Conservation (phyloP, 2,329 filamentous ascomycete genomes). For the Fusarium sp. region DNA sequence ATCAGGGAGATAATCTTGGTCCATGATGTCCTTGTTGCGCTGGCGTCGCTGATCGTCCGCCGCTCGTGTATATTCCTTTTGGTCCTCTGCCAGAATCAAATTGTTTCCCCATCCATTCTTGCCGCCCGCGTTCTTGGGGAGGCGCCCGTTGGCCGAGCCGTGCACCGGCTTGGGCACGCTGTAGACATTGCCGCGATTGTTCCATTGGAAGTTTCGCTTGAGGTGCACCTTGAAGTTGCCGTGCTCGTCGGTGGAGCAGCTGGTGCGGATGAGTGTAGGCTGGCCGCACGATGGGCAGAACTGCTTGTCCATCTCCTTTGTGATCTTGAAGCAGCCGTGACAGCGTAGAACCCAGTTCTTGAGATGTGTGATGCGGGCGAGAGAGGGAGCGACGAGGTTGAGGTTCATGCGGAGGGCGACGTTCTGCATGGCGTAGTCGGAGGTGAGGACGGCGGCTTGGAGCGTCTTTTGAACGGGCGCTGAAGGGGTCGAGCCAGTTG, state of each 20-base stretch:
- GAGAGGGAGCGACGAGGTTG: constrained; percentile 81
- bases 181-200: constrained; percentile 90
- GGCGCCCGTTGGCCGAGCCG: constrained; percentile 82
- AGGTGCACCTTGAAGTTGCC: constrained; percentile 88
- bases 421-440: constrained; percentile 98
- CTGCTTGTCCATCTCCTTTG: constrained; percentile 85
- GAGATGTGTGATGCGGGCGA: constrained; percentile 84
- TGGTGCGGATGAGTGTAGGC: constrained; percentile 83
- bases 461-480: constrained; percentile 71
- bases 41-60: constrained; percentile 71
- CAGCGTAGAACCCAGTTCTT: constrained; percentile 92
- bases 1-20: constrained; percentile 88
- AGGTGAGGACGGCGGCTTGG: constrained; percentile 91
- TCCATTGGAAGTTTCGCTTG: constrained; percentile 96
- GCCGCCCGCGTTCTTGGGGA: constrained; percentile 75
- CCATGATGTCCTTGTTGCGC: constrained; percentile 87
- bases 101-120: constrained; percentile 87
- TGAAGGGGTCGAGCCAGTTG: constrained; percentile 61
- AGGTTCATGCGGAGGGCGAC: constrained; percentile 95
- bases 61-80: constrained; percentile 86
- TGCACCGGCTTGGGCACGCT: constrained; percentile 91
- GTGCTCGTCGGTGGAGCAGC: constrained; percentile 82
- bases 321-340: constrained; percentile 90
- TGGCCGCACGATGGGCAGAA: constrained; percentile 95
- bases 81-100: constrained; percentile 90